Base-by-base conservation (phyloP, 1,284 basidiomycete genomes). In the Cryptococcus wingfieldii region DNA sequence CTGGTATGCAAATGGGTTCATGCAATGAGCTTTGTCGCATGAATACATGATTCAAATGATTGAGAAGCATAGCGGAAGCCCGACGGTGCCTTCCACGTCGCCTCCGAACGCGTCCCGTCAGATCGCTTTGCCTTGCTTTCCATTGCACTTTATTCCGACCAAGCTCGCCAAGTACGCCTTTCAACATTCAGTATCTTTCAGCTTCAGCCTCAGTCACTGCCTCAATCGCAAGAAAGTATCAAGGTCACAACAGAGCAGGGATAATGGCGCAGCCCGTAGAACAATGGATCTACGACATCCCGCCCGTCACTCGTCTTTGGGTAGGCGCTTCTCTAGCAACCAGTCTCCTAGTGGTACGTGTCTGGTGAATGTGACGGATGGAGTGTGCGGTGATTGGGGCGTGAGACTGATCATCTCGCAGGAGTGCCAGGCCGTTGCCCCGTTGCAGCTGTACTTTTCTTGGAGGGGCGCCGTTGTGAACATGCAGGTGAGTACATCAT, bases 401-500 rank as follows among this genome's bases (percentile, higher is more conserved):
- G 18, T 12, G 4, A 27, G 27, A 8, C n/a, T 48, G 42, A 16
- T 25, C 23, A 34, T 13, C 8, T 8, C 60, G 1, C 64, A 96
- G 92, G 91, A 95, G 89, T 92, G 88, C 66, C 87, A 93, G 66
- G 79, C 92, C 38, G 83, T 96, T 2, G 90, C 90, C 0, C 90
- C 90, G 0, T 79, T 94, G 19, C 92, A 95, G 74, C 83, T 96
- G 28, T 96, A 93, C 77, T 95, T 91, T 77, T 94, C 89, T 65
- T 89, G 86, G 73, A 88, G 87, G 71, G 83, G 86, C 25, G 86
- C 88, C 3, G 88, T 95, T 62, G 80, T 82, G 16, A 90, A 94
- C 63, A 81, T 80, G 38, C 90, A 95, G 83, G 90, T 89, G 56
- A 50, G 77, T 61, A 39, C 38, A 27, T 34, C 31, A 10, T 23